A percentile compares a stretch with the other conserved stretches of the same genome.
phyloP scores from a whole-genome alignment of 371 early-diverging fungal genomes.

The Paraphysoderma sedebokerense region DNA sequence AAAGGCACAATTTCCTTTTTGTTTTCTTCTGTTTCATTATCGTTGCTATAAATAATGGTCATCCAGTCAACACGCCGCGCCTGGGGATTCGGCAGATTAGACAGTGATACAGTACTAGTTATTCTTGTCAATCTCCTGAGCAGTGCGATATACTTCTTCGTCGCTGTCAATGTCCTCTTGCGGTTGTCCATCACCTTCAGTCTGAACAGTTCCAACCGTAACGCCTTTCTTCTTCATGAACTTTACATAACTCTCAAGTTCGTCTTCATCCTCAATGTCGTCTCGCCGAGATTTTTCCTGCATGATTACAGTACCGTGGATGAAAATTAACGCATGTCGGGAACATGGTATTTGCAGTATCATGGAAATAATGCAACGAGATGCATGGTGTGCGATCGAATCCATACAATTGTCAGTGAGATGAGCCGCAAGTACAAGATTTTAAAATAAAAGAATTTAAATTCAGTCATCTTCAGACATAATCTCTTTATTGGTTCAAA shows the following conservation, averaged over 20 bases:
- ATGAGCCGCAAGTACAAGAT: background rate
- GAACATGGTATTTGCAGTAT: background rate
- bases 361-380: background rate
- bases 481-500: background rate
- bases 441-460: too few relatives aligned
- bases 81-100: background rate
- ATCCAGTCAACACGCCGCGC: background rate
- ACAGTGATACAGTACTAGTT: constrained; percentile 10
- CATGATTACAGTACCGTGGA: background rate
- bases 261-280: constrained; percentile 62
- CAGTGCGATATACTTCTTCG: constrained; percentile 73
- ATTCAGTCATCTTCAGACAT: too few relatives aligned
- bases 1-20: constrained; percentile 12
- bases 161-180: constrained; percentile 51
- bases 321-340: background rate
- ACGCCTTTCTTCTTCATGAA: constrained; percentile 59
- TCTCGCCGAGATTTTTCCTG: constrained; percentile 28
- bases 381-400: too few relatives aligned
- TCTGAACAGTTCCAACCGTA: constrained; percentile 32
- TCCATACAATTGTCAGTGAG: background rate
- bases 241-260: constrained; percentile 55
- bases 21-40: constrained; percentile 4
- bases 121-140: constrained; percentile 50
- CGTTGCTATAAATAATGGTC: background rate
- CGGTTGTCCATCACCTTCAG: constrained; percentile 30